Conservation (phyloP, 345 rosid genomes). For the Lumnitzera littorea region DNA sequence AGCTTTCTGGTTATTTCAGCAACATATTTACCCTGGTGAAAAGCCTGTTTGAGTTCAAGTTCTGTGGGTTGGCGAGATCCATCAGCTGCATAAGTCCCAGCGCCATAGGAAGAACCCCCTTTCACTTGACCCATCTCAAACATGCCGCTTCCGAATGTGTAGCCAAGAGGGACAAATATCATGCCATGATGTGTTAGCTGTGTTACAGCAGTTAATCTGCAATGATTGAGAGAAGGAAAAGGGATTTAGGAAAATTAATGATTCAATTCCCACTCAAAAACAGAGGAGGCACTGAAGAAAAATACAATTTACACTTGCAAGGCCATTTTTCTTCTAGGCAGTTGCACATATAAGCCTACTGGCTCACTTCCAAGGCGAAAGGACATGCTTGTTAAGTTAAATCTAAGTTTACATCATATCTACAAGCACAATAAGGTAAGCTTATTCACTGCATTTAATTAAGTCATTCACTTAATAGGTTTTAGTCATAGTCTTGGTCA, state of each 20-base stretch:
- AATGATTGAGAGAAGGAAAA: background rate
- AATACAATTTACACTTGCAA: too few species aligned
- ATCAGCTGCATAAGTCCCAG: constrained; percentile 89
- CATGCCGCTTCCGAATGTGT: constrained; percentile 81
- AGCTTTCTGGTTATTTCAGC: constrained; percentile 82
- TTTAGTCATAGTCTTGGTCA: too few species aligned
- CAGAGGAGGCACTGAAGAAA: too few species aligned
- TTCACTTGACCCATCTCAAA: constrained; percentile 84
- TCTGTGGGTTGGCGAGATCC: constrained; percentile 76
- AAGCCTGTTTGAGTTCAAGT: constrained; percentile 74
- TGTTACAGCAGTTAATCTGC: constrained; percentile 80
- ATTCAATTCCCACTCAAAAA: too few species aligned
- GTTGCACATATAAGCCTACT: too few species aligned
- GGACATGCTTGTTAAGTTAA: too few species aligned
- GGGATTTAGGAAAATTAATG: background rate
- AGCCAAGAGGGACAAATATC: constrained; percentile 85
- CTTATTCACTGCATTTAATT: too few species aligned
- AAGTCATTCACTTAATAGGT: too few species aligned
- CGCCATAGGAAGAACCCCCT: constrained; percentile 89
- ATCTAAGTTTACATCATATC: too few species aligned
- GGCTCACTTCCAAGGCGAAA: too few species aligned
- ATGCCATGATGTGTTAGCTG: constrained; percentile 87
- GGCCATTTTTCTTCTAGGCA: too few species aligned
- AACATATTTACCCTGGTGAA: constrained; percentile 76
- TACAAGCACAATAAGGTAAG: too few species aligned